Evolutionary conservation across 352 stramenopile genomes (phyloP), one percentile per base, ranked within the genome.

Genomic region (Nothophytophthora sp.): DNA sequence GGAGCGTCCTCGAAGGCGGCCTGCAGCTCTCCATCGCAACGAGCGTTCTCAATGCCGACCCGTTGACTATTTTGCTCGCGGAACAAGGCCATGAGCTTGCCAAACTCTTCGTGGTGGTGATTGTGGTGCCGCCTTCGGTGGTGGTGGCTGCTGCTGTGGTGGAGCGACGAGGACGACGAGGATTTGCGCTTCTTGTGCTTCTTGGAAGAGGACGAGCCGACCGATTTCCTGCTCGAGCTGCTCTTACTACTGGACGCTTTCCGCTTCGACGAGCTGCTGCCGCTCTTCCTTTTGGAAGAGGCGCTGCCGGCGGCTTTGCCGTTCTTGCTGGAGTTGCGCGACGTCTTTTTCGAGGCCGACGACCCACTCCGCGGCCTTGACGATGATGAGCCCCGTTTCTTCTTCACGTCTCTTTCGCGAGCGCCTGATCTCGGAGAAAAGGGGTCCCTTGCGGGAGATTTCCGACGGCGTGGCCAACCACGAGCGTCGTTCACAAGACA

Each of bases 401-500:
- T 76, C 15, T 70, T 67, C 11, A 61, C 35, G 25, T 45, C 50
- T 57, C 28, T 9, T 29, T 40, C 22, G 18, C 37, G 43, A 11
- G 30, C 34, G 22, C 57, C 24, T 11, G 35, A 35, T 53, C 50
- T 54, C 22, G 58, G 58, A 47, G 63, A 69, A 22, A 63, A 71
- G 10, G 67, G 16, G 46, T 70, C 61, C 29, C 58, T 61, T 27
- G 37, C 49, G 16, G 47, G 53, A 41, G 63, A 55, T 30, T 87
- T 72, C 18, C 56, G 74, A 24, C 67, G 73, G 44, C 81, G 75
- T 40, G 86, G 86, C 86, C 86, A 95, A 0, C 86, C 86, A 3
- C 83, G 71, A 36, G 81, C 81, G 56, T 93, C 83, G 41, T 95
- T 95, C 18, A 95, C 86, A 7, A 95, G 73, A 37, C 86, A 95